phyloP scores from a whole-genome alignment of 345 rosid genomes.

The Noccaea bulbosa region DNA sequence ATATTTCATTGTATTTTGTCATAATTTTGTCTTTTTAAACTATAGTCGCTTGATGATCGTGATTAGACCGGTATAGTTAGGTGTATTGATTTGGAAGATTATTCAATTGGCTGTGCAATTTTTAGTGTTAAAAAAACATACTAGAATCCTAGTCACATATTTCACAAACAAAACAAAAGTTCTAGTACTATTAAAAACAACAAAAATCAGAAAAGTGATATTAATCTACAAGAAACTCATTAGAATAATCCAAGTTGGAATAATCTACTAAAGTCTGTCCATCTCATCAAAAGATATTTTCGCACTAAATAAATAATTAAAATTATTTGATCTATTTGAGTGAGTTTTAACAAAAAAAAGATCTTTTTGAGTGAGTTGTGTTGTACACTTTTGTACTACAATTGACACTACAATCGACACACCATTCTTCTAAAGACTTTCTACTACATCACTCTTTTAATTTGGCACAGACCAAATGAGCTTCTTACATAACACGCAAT shows the following conservation, averaged over 20 bases:
- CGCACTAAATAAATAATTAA: not conserved
- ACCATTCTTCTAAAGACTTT: not conserved
- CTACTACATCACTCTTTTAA: constrained; percentile 23
- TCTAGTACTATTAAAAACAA: too few species aligned
- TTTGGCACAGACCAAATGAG: constrained; percentile 18
- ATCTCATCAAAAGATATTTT: constrained; percentile 17
- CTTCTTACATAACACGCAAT: constrained; percentile 29
- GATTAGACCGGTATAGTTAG: too few species aligned
- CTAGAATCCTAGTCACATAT: too few species aligned
- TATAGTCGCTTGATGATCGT: too few species aligned
- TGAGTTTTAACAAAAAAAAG: not conserved
- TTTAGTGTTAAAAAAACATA: too few species aligned
- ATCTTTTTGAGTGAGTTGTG: not conserved
- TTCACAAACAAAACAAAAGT: too few species aligned
- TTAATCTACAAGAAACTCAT: constrained; percentile 10
- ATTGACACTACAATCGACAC: not conserved
- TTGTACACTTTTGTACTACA: not conserved
- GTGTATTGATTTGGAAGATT: too few species aligned
- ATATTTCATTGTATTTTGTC: too few species aligned
- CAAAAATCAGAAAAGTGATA: not conserved
- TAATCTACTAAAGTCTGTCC: constrained; percentile 9
- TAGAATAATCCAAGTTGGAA: constrained; percentile 14
- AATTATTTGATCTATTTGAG: not conserved
- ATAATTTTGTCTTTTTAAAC: too few species aligned
- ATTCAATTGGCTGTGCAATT: too few species aligned